Conservation (phyloP, 108 stramenopile genomes). For the Nitzschia sp. region DNA sequence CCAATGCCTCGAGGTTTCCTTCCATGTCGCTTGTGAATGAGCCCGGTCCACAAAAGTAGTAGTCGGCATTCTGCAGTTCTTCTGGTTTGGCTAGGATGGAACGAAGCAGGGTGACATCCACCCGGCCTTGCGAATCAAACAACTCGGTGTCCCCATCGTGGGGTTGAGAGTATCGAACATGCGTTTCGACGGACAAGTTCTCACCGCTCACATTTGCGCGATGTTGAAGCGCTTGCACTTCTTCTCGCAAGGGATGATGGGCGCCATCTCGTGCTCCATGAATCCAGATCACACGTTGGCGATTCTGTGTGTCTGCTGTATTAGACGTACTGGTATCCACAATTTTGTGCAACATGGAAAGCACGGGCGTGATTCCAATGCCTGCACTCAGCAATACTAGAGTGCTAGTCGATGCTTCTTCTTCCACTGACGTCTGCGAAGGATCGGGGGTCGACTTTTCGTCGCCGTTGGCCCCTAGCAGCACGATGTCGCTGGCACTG, state of each 20-base stretch:
- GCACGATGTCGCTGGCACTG: too few relatives aligned
- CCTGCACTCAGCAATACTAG: constrained; percentile 29
- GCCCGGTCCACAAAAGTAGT: constrained; percentile 21
- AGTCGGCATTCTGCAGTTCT: neutral
- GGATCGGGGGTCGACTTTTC: neutral
- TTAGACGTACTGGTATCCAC: neutral
- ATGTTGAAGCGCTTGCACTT: constrained; percentile 17
- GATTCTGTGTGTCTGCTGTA: neutral
- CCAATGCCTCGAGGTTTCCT: constrained; percentile 1
- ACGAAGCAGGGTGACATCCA: neutral
- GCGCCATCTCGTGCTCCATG: neutral
- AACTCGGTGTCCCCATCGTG: neutral
- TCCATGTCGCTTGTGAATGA: constrained; percentile 24
- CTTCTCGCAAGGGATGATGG: constrained; percentile 9
- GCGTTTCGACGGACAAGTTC: neutral
- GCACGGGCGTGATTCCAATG: constrained; percentile 38
- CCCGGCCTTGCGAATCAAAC: neutral
- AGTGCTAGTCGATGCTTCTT: neutral
- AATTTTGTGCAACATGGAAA: constrained; percentile 33
- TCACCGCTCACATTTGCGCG: neutral
- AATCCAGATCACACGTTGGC: neutral
- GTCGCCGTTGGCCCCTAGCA: neutral
- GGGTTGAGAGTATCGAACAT: constrained; percentile 7
- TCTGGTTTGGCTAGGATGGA: neutral
- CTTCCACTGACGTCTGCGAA: neutral